Evolutionary conservation across 768 basidiomycete species (phyloP).

Genomic region (Macrolepiota dolichaula): DNA sequence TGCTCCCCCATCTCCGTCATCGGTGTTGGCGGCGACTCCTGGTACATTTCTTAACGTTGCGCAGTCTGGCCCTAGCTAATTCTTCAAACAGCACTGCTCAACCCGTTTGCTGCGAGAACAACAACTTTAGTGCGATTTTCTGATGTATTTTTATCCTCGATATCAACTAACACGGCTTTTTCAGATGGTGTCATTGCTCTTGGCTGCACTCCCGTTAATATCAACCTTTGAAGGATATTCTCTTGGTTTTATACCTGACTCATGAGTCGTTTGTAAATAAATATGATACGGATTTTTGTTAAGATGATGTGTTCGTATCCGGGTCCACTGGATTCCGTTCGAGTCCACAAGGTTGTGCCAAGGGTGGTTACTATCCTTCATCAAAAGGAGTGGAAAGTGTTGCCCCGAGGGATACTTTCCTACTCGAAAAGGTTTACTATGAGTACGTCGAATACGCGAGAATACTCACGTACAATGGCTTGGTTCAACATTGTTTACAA

Average conservation of each 20-base stretch:
- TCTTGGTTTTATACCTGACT: neutral
- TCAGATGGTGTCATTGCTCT: slow-evolving; percentile 25
- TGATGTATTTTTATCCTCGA: neutral
- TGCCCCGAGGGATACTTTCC: no score
- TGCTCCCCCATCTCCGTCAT: slow-evolving; percentile 24
- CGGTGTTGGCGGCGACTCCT: slow-evolving; percentile 19
- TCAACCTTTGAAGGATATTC: slow-evolving; percentile 20
- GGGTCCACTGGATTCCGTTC: no score
- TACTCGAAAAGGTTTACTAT: no score
- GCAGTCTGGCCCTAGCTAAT: neutral
- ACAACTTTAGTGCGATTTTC: slow-evolving; percentile 26
- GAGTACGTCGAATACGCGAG: no score
- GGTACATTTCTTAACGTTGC: slow-evolving; percentile 15
- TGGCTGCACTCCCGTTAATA: slow-evolving; percentile 25
- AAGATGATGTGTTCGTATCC: no score
- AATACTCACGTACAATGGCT: no score
- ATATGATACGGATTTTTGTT: no score
- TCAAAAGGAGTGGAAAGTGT: no score
- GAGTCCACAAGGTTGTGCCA: no score
- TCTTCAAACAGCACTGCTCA: slow-evolving; percentile 20
- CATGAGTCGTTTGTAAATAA: no score
- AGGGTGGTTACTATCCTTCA: no score
- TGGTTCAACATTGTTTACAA: no score
- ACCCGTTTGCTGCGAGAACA: slow-evolving; percentile 29
- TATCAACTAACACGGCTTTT: neutral